phyloP scores from a whole-genome alignment of 2,329 filamentous ascomycete genomes.

The Xylaria digitata region DNA sequence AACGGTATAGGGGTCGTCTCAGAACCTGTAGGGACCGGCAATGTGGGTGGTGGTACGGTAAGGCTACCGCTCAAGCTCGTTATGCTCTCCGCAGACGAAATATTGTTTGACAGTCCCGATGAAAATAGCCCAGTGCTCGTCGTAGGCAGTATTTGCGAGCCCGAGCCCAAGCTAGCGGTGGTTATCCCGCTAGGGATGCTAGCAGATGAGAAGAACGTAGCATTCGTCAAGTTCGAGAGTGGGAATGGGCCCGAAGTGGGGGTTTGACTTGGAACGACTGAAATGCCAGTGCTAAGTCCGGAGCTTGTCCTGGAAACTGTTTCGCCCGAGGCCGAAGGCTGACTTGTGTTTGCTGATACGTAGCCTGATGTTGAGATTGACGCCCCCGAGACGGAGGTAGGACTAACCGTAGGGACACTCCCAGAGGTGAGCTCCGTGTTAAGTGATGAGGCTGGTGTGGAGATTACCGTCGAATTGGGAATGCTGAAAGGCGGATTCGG shows the following conservation, averaged over 20 bases:
- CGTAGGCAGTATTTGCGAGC: neutral
- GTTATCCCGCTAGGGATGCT: constrained; percentile 29
- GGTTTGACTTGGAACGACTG: constrained; percentile 20
- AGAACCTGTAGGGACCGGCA: constrained; percentile 12
- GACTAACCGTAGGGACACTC: neutral
- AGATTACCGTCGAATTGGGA: neutral
- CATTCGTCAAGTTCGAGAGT: constrained; percentile 31
- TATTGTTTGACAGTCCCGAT: constrained; percentile 19
- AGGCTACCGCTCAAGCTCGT: constrained; percentile 30
- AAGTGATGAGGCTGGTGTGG: neutral
- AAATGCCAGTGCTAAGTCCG: constrained; percentile 7
- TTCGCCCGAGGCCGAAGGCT: constrained; percentile 32
- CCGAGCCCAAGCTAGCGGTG: constrained; percentile 13
- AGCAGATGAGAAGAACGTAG: constrained; percentile 9
- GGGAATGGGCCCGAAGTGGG: constrained; percentile 35
- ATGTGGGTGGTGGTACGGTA: constrained; percentile 15
- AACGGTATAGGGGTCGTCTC: constrained; percentile 4
- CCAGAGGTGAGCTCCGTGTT: constrained; percentile 5
- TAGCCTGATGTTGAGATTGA: constrained; percentile 23
- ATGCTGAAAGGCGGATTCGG: constrained; percentile 5
- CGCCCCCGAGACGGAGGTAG: neutral
- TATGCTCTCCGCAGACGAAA: constrained; percentile 22
- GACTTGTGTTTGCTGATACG: constrained; percentile 28
- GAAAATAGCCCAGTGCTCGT: constrained; percentile 8
- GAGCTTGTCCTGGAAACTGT: constrained; percentile 32